A percentile compares a stretch with the other conserved stretches of the same genome.
Conservation (phyloP, 2,329 filamentous ascomycete species). For the Ambrosiella cleistominuta region DNA sequence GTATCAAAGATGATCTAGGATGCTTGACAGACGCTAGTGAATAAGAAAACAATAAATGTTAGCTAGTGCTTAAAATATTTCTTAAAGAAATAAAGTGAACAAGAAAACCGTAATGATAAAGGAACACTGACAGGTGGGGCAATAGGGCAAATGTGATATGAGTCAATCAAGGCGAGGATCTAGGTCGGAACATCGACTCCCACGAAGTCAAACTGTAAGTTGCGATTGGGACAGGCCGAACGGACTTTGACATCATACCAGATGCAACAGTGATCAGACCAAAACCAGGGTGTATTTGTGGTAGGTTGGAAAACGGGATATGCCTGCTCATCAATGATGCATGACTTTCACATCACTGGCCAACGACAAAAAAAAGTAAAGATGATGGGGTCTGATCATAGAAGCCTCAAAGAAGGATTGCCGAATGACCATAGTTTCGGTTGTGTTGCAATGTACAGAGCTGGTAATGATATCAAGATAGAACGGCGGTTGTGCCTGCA, state of each 20-base stretch:
- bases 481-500: slow-evolving; percentile 8
- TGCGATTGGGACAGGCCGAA: slow-evolving; percentile 6
- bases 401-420: neutral
- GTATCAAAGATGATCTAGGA: neutral
- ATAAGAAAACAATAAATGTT: neutral
- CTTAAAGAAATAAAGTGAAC: neutral
- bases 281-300: neutral
- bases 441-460: neutral
- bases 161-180: neutral
- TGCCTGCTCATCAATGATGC: neutral
- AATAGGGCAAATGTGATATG: slow-evolving; percentile 1
- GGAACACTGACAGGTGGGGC: neutral
- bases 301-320: neutral
- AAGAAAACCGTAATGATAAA: neutral
- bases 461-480: neutral
- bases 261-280: slow-evolving; percentile 5
- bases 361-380: neutral
- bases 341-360: neutral
- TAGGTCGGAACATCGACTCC: neutral
- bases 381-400: neutral
- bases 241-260: slow-evolving; percentile 3
- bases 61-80: neutral
- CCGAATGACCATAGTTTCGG: neutral
- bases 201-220: neutral
- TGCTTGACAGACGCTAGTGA: neutral